phyloP scores from a whole-genome alignment of 2,329 filamentous ascomycete genomes.

The Cryphonectria japonica region DNA sequence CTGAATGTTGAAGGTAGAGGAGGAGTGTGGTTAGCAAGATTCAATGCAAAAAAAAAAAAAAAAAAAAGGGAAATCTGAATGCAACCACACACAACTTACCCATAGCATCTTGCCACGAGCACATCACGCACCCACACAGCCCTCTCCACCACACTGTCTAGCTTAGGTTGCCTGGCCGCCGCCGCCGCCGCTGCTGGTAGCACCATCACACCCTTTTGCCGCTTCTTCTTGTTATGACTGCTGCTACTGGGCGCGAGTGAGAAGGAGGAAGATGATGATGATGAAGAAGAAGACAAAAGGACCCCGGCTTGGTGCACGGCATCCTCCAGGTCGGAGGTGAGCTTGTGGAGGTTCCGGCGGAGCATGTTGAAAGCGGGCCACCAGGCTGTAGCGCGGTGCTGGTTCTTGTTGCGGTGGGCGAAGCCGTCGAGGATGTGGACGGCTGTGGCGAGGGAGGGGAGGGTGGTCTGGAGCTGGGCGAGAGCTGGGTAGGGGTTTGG shows the following conservation, averaged over 20 bases:
- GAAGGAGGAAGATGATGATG: constrained; percentile 21
- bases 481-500: neutral
- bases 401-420: constrained; percentile 86
- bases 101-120: constrained; percentile 47
- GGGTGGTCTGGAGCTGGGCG: constrained; percentile 27
- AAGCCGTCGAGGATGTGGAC: constrained; percentile 69
- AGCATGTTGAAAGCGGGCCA: constrained; percentile 75
- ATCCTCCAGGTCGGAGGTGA: constrained; percentile 48
- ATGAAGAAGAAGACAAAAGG: constrained; percentile 6
- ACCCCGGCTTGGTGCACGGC: constrained; percentile 30
- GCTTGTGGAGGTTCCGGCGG: constrained; percentile 64
- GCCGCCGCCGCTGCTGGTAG: neutral
- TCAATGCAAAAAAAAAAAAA: neutral
- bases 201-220: constrained; percentile 7
- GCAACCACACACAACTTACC: constrained; percentile 42
- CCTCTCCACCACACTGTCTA: constrained; percentile 30
- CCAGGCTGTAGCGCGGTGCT: constrained; percentile 82
- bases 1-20: constrained; percentile 38
- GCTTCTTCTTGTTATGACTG: constrained; percentile 8
- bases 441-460: constrained; percentile 43
- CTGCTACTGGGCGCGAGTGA: neutral
- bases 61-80: neutral
- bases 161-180: constrained; percentile 19
- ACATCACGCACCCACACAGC: constrained; percentile 46
- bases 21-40: neutral